phyloP scores from a whole-genome alignment of 2,329 filamentous ascomycete genomes.

The Tolypocladium album region DNA sequence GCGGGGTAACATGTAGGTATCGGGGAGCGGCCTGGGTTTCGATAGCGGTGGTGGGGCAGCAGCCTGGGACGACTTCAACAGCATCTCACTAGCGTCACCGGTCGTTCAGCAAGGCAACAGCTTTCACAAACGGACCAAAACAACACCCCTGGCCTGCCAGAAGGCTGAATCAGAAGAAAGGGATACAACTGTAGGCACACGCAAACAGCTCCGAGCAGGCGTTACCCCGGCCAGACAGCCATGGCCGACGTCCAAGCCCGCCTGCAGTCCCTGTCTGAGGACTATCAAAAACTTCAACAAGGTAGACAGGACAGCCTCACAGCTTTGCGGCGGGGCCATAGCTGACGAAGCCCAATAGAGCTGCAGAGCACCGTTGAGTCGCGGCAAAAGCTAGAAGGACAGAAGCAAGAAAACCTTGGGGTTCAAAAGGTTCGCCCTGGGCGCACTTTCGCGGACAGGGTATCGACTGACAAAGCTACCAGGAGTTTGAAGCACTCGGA shows the following conservation, averaged over 20 bases:
- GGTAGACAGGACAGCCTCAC: slow-evolving; percentile 35
- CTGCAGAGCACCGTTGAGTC: slow-evolving; percentile 66
- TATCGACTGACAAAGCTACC: not conserved
- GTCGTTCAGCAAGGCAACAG: not conserved
- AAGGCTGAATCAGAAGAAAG: not conserved
- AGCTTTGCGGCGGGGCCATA: not conserved
- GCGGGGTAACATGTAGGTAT: slow-evolving; percentile 29
- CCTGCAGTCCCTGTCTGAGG: slow-evolving; percentile 74
- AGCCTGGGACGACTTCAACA: not conserved
- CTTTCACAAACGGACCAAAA: not conserved
- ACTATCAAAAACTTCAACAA: slow-evolving; percentile 78
- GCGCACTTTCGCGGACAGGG: not conserved
- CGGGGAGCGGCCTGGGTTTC: slow-evolving; percentile 12
- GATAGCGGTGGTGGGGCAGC: not conserved
- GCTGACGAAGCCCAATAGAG: slow-evolving; percentile 40
- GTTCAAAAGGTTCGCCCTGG: slow-evolving; percentile 62
- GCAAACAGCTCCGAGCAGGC: not conserved
- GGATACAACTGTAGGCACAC: not conserved
- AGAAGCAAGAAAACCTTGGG: slow-evolving; percentile 83
- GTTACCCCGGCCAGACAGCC: not conserved
- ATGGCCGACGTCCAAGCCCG: slow-evolving; percentile 69
- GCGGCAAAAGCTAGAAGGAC: slow-evolving; percentile 84
- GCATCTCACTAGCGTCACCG: not conserved
- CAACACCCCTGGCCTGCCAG: not conserved
- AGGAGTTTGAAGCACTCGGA: slow-evolving; percentile 75